Evolutionary conservation across 169 alveolate species (phyloP).

Genomic region (Plasmodium berghei): DNA sequence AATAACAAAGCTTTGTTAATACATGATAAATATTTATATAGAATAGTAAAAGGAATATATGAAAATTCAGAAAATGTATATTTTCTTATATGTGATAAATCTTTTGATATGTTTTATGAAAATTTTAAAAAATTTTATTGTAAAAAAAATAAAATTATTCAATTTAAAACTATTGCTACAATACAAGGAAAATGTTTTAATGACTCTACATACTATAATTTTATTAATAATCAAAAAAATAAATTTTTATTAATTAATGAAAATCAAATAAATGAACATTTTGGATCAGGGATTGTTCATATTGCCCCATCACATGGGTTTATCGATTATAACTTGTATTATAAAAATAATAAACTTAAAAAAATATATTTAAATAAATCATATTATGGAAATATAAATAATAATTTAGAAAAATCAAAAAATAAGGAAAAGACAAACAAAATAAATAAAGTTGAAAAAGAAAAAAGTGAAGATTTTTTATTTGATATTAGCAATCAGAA

Average conservation of each 20-base stretch:
- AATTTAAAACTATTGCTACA: constrained; percentile 20
- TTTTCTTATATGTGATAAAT: constrained; percentile 56
- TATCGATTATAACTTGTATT: constrained; percentile 39
- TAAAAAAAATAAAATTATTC: constrained; percentile 7
- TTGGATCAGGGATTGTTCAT: constrained; percentile 76
- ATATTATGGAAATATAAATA: not conserved
- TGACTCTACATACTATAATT: constrained; percentile 31
- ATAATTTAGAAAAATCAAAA: not conserved
- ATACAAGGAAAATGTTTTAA: constrained; percentile 17
- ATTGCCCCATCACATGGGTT: constrained; percentile 74
- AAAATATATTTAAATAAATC: constrained; percentile 11
- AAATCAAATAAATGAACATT: constrained; percentile 41
- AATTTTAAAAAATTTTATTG: constrained; percentile 27
- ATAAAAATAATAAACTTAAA: constrained; percentile 29
- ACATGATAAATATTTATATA: constrained; percentile 35
- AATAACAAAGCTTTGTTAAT: constrained; percentile 56
- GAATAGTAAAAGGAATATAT: constrained; percentile 20
- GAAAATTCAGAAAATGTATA: constrained; percentile 4
- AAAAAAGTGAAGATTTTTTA: not conserved
- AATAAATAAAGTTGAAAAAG: not conserved
- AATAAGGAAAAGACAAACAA: too few relatives aligned
- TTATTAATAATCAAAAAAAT: constrained; percentile 28
- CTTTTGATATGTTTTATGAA: constrained; percentile 26
- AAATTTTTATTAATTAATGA: constrained; percentile 24
- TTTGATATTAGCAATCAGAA: constrained; percentile 38